Percentiles rank a stretch among this genome's conserved stretches.
These are phyloP conservation scores for Verticillium isaacii DNA, from an alignment of 2,329 filamentous ascomycete species.

Conservation along the genomic window DNA sequence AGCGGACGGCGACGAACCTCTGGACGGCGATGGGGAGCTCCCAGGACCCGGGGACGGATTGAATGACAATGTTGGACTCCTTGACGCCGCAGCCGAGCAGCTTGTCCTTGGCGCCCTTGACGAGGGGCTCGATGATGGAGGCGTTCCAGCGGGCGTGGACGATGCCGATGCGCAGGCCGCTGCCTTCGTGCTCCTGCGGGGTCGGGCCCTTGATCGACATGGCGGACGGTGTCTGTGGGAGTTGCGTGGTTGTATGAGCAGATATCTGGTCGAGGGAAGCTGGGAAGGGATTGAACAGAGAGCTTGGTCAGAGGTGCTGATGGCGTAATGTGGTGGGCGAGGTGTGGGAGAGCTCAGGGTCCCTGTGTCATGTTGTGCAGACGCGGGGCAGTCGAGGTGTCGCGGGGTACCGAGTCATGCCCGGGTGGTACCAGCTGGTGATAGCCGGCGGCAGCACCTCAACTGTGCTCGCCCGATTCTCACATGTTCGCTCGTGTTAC, in stretches of 20 bases:
- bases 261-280: not conserved
- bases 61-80: slow-evolving; percentile 80
- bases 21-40: slow-evolving; percentile 90
- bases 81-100: slow-evolving; percentile 76
- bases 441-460: not conserved
- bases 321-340: not conserved
- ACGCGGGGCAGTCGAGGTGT: not conserved
- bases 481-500: not conserved
- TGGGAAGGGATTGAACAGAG: not conserved
- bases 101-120: slow-evolving; percentile 74
- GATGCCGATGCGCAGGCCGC: slow-evolving; percentile 82
- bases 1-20: slow-evolving; percentile 47
- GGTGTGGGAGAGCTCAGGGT: not conserved
- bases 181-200: slow-evolving; percentile 58
- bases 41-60: slow-evolving; percentile 90
- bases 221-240: slow-evolving; percentile 1
- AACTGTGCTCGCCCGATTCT: not conserved
- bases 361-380: not conserved
- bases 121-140: slow-evolving; percentile 78
- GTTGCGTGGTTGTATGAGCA: not conserved
- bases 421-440: not conserved
- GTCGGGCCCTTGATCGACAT: slow-evolving; percentile 54
- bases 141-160: slow-evolving; percentile 95
- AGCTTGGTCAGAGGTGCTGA: not conserved
- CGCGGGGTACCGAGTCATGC: not conserved